Percentiles rank a stretch among this genome's conserved stretches.
These are phyloP conservation scores for Salvia miltiorrhiza DNA, from an alignment of 257 asterid genomes.

Conservation along the genomic window DNA sequence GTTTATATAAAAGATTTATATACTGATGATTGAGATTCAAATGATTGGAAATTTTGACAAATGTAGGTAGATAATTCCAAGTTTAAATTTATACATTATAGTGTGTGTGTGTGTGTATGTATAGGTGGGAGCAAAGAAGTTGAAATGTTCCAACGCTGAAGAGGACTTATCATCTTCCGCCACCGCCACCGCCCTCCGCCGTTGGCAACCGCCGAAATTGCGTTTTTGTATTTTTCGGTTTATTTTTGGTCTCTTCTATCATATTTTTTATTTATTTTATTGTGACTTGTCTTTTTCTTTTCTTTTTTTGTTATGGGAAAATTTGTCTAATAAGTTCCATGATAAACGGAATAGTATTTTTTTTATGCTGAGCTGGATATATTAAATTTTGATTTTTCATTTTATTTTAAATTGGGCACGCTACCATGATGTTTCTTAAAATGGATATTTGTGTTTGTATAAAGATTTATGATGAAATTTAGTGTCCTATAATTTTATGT, in stretches of 20 bases:
- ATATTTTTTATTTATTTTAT: neutral
- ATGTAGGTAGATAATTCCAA: constrained; percentile 18
- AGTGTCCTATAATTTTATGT: no score
- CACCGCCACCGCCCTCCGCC: constrained; percentile 25
- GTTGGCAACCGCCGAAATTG: constrained; percentile 35
- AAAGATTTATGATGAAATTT: no score
- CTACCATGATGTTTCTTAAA: no score
- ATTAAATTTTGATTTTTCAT: no score
- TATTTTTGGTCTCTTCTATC: neutral
- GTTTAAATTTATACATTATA: neutral
- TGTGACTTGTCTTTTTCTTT: neutral
- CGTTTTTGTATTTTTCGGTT: constrained; percentile 1
- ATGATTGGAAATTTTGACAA: constrained; percentile 31
- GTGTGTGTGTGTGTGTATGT: neutral
- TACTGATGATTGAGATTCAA: constrained; percentile 21
- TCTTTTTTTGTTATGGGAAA: neutral
- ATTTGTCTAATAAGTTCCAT: neutral
- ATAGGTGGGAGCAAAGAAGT: constrained; percentile 43
- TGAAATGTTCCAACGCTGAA: constrained; percentile 57
- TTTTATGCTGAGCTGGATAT: no score
- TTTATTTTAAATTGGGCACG: no score
- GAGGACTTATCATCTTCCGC: constrained; percentile 69
- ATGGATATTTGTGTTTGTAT: no score
- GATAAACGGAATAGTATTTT: neutral
- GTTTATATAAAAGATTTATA: neutral